Percentiles rank a stretch among this genome's conserved stretches.
Evolutionary conservation across 2,329 filamentous ascomycete genomes (phyloP).

Genomic region (Colletotrichum zoysiae): DNA sequence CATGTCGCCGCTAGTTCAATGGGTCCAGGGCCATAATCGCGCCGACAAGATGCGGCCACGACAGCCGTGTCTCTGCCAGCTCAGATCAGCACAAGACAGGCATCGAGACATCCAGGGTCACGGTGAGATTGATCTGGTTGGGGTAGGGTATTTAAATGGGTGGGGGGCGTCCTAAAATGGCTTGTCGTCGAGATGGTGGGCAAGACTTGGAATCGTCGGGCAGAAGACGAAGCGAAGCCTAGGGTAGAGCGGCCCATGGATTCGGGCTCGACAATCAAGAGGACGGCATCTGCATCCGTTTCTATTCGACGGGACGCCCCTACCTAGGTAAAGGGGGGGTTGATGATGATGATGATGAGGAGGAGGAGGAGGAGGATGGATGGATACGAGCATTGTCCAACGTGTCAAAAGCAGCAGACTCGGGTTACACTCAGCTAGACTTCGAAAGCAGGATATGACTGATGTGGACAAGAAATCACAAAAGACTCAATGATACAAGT

Average conservation of each 20-base stretch:
- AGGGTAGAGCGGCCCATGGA: background rate
- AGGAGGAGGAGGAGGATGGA: too few relatives aligned
- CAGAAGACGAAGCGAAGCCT: background rate
- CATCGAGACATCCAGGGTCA: constrained; percentile 22
- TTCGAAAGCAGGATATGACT: constrained; percentile 1
- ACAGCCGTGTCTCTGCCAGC: constrained; percentile 25
- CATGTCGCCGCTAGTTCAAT: constrained; percentile 8
- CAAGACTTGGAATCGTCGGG: constrained; percentile 7
- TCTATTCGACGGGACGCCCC: background rate
- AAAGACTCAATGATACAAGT: constrained; percentile 6
- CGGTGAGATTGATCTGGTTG: background rate
- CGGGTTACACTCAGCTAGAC: constrained; percentile 11
- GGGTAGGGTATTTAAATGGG: constrained; percentile 1
- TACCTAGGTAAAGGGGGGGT: background rate
- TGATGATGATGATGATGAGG: background rate
- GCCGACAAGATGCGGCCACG: constrained; percentile 4
- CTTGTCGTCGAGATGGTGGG: constrained; percentile 20
- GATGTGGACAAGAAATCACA: background rate
- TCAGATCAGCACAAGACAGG: constrained; percentile 32
- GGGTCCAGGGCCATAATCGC: background rate
- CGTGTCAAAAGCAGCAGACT: constrained; percentile 6
- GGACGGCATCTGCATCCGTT: background rate
- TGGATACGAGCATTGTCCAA: constrained; percentile 11
- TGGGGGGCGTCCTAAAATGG: constrained; percentile 11
- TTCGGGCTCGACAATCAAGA: background rate